Conservation (phyloP, 1,284 basidiomycete genomes). For the Sparassis latifolia region DNA sequence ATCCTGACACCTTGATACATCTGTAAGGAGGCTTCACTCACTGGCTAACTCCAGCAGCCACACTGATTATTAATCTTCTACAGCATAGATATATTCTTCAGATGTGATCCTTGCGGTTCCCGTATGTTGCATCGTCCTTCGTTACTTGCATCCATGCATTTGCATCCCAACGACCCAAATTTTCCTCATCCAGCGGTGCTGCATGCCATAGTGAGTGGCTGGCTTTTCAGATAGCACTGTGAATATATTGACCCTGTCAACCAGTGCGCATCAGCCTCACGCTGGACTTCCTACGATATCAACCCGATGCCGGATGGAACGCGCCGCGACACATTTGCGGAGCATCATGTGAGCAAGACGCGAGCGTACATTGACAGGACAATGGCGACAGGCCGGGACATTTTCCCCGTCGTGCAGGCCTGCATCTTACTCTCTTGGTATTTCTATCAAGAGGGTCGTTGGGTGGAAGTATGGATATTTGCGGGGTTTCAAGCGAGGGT, state of each 20-base stretch:
- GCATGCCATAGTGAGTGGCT: constrained; percentile 61
- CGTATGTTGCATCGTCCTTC: constrained; percentile 71
- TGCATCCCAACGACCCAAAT: constrained; percentile 66
- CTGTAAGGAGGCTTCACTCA: constrained; percentile 43
- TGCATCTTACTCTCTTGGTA: constrained; percentile 82
- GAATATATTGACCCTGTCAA: constrained; percentile 2
- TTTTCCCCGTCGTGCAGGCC: constrained; percentile 79
- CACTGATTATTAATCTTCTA: neutral
- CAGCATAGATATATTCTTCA: constrained; percentile 77
- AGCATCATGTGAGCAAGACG: constrained; percentile 80
- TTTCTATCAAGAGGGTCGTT: constrained; percentile 81
- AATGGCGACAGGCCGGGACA: constrained; percentile 78
- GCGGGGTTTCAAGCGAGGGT: constrained; percentile 81
- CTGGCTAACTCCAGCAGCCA: constrained; percentile 2
- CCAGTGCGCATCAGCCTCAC: constrained; percentile 78
- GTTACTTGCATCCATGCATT: constrained; percentile 69
- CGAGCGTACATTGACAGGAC: constrained; percentile 78
- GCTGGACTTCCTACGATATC: constrained; percentile 69
- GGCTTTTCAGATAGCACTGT: neutral
- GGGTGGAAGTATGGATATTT: constrained; percentile 88
- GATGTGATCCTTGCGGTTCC: constrained; percentile 77
- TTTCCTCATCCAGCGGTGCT: constrained; percentile 81
- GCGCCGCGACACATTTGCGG: constrained; percentile 72
- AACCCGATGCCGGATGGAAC: constrained; percentile 64
- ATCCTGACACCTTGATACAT: constrained; percentile 62